A percentile compares a stretch with the other conserved stretches of the same genome.
Conservation (phyloP, 139 green algal species). For the Chlamydomonas sp. region DNA sequence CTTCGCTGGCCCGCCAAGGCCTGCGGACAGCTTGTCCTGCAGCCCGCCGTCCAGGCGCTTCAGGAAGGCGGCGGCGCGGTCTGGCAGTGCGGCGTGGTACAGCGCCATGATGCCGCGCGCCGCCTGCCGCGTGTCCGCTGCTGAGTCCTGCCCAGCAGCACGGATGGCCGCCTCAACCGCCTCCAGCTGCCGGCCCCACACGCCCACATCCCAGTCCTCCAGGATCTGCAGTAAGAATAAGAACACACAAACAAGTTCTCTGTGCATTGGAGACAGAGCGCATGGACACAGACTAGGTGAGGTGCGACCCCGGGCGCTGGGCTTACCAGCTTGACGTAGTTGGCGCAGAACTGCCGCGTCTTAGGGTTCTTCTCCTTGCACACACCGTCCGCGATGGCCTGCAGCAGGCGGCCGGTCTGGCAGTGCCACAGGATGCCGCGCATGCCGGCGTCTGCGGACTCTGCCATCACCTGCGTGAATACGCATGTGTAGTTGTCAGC, state of each 20-base stretch:
- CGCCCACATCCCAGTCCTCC: conserved; percentile 41
- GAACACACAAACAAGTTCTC: neutral
- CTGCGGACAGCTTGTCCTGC: conserved; percentile 57
- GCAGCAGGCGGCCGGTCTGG: conserved; percentile 61
- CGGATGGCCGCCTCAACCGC: conserved; percentile 59
- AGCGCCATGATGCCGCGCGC: conserved; percentile 60
- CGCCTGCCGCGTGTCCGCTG: conserved; percentile 52
- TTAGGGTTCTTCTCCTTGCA: conserved; percentile 71
- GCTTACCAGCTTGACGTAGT: conserved; percentile 57
- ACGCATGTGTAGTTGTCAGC: conserved; percentile 1
- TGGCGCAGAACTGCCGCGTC: conserved; percentile 56
- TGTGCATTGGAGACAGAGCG: too few species aligned
- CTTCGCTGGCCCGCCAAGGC: neutral
- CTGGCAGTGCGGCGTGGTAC: conserved; percentile 50
- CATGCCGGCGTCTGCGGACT: conserved; percentile 66
- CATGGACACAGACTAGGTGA: too few species aligned
- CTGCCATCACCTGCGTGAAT: conserved; percentile 68
- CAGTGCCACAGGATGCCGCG: conserved; percentile 65
- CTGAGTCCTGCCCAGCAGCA: conserved; percentile 52
- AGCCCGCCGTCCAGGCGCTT: conserved; percentile 55
- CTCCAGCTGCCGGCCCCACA: conserved; percentile 62
- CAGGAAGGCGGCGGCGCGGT: conserved; percentile 50
- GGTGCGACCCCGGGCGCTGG: neutral
- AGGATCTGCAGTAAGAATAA: conserved; percentile 41
- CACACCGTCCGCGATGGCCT: conserved; percentile 51